Conservation (phyloP, 2,329 filamentous ascomycete genomes). For the Lachnellula suecica region DNA sequence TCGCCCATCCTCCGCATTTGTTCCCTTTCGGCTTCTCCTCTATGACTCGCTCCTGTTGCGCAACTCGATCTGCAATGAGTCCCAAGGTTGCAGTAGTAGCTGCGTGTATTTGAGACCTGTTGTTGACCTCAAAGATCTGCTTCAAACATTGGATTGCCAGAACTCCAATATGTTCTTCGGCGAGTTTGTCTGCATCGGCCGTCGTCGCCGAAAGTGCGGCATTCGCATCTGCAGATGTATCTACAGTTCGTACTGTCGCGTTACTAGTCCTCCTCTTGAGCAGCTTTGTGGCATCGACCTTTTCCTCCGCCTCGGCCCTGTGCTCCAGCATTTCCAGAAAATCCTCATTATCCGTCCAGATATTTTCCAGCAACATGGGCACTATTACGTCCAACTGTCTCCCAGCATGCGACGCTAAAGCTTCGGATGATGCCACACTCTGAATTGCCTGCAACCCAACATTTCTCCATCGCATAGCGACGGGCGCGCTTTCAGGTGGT, state of each 20-base stretch:
- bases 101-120: constrained; percentile 75
- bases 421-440: constrained; percentile 77
- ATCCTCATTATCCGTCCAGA: constrained; percentile 73
- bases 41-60: constrained; percentile 53
- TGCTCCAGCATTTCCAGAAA: constrained; percentile 67
- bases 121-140: constrained; percentile 80
- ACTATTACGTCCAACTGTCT: constrained; percentile 77
- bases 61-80: constrained; percentile 66
- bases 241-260: constrained; percentile 72
- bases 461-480: constrained; percentile 76
- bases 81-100: constrained; percentile 73
- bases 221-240: constrained; percentile 63
- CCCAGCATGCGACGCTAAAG: constrained; percentile 71
- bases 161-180: constrained; percentile 84
- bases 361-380: constrained; percentile 81
- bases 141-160: constrained; percentile 84
- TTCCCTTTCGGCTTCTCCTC: constrained; percentile 39
- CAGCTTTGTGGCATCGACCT: constrained; percentile 62
- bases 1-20: constrained; percentile 70
- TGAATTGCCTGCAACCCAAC: constrained; percentile 76
- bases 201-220: constrained; percentile 75
- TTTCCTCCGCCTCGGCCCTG: constrained; percentile 68
- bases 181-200: constrained; percentile 83
- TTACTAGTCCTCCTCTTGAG: constrained; percentile 72
- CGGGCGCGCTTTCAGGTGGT: constrained; percentile 62